Base-by-base conservation (phyloP, 2,329 filamentous ascomycete species). In the Tricladium varicosporioides region DNA sequence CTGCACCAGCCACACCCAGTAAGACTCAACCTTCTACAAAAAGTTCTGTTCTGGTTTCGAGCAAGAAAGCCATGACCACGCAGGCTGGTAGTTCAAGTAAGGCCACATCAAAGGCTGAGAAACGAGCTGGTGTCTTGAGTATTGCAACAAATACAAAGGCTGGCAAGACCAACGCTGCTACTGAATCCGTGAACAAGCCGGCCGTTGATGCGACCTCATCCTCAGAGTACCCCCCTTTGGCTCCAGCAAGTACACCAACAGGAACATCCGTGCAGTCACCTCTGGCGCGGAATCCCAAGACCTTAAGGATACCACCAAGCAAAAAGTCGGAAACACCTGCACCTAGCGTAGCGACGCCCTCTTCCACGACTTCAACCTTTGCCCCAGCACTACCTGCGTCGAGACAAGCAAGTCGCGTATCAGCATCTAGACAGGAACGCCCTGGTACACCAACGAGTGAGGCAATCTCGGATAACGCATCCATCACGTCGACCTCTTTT, bases 371-470 rank as follows among this genome's bases (percentile, higher is more conserved):
- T 31, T 67, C 74, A 51, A 59, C 73, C 14, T 69, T 74, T 31
- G 63, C 76, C 48, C 69, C 72, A 18, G 66, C 68, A 5, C 75
- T 75, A 52, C 64, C 78, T 14, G 71, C 76, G 7, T 80, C 78
- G 16, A 74, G 80, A 22, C 77, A 82, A 65, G 75, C 77, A 5
- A 82, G 76, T 58, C 73, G 80, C 45, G 75, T 75, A 22, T 82
- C 76, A 13, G 72, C 78, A 44, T 75, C 68, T 19, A 66, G 66
- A 52, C 59, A 70, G 33, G 74, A 87, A 56, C 77, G 82, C 5
- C 88, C 89, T n/a, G 85, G 84, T 27, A 92, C 89, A 0, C 88
- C 89, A 0, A 82, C 76, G 1, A 92, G 88, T 67, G 89, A 92
- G 66, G 77, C 84, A 55, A 78, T 90, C 36, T 91, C 88, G n/a